These are phyloP conservation scores for Fusarium sp. DNA, from an alignment of 2,329 filamentous ascomycete genomes.

Conservation along the genomic window DNA sequence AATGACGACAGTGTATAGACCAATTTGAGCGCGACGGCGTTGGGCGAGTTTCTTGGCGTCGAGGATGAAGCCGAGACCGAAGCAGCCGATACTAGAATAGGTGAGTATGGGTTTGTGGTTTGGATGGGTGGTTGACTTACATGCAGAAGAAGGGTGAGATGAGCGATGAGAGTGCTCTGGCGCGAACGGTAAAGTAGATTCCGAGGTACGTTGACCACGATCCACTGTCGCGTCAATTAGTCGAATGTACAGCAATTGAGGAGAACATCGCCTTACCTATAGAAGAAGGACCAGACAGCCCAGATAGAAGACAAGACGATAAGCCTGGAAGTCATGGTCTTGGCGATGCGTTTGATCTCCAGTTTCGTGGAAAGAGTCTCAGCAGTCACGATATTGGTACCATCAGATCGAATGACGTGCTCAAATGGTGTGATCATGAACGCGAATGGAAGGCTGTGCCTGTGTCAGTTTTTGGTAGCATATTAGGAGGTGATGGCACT, in stretches of 20 bases:
- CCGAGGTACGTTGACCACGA: constrained; percentile 22
- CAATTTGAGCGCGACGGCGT: constrained; percentile 17
- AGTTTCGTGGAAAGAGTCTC: constrained; percentile 14
- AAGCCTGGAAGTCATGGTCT: constrained; percentile 17
- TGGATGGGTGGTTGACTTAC: fast-evolving
- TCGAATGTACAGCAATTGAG: fast-evolving
- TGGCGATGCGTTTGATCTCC: constrained; percentile 10
- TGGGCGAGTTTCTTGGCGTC: constrained; percentile 3
- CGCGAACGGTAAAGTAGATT: constrained; percentile 14
- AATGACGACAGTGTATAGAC: constrained; percentile 1
- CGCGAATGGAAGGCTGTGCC: background rate
- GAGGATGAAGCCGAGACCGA: constrained; percentile 13
- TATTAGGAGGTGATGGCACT: background rate
- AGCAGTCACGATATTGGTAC: constrained; percentile 5
- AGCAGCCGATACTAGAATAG: background rate
- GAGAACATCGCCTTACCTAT: background rate
- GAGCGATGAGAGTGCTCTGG: constrained; percentile 7
- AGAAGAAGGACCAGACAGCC: constrained; percentile 21
- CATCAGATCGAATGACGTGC: constrained; percentile 17
- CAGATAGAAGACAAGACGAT: background rate
- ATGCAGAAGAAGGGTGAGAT: constrained; percentile 24
- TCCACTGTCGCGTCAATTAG: background rate
- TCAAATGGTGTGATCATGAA: constrained; percentile 18
- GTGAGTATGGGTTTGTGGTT: fast-evolving
- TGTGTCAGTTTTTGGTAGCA: too few relatives aligned